Evolutionary conservation across 1,284 basidiomycete species (phyloP), one percentile per base, ranked within the genome.

Genomic region (Microstroma glucosiphilum): DNA sequence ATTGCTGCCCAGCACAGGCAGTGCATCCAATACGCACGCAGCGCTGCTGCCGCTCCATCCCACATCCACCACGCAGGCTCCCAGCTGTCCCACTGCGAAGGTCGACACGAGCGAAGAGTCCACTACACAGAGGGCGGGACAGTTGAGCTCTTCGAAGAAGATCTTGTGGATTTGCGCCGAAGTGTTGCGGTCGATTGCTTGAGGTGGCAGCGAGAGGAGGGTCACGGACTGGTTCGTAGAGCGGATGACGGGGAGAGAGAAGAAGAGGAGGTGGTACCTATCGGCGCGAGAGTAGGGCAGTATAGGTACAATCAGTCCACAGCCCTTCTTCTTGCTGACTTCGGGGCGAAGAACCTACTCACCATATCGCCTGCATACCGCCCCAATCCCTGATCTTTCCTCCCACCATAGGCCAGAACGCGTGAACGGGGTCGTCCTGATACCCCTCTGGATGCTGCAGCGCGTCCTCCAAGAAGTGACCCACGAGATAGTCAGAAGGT

Each of bases 61-160:
- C 66, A 97, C 85, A 79, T 96, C 92, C 58, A 97, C 84, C 37
- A 93, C 86, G 57, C 94, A 81, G 40, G 91, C 92, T 59, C 83
- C 88, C 64, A 90, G 84, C 41, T 84, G 83, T 69, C 88, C 89
- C n/a, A 87, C 86, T 21, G 90, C 88, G 80, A 89, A 96, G 60
- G 92, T 83, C 65, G 90, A 88, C 3, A 89, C 86, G 73, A 94
- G 85, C 6, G 93, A 88, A 1, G 90, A 86, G 66, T 94, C 89
- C 49, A 94, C 83, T 68, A 96, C 83, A 51, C 86, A 86, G 68
- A 96, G 86, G 30, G 87, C 89, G 3, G 94, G 89, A 51, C 89
- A 87, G 77, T 96, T 96, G 84, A 96, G 90, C n/a, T 88, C 86
- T 78, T 97, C 93, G 76, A 97, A 98, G 78, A 96, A 92, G 61